Percentiles rank a stretch among this genome's conserved stretches.
phyloP scores from a whole-genome alignment of 2,329 filamentous ascomycete species.

The Diplodia sapinea region DNA sequence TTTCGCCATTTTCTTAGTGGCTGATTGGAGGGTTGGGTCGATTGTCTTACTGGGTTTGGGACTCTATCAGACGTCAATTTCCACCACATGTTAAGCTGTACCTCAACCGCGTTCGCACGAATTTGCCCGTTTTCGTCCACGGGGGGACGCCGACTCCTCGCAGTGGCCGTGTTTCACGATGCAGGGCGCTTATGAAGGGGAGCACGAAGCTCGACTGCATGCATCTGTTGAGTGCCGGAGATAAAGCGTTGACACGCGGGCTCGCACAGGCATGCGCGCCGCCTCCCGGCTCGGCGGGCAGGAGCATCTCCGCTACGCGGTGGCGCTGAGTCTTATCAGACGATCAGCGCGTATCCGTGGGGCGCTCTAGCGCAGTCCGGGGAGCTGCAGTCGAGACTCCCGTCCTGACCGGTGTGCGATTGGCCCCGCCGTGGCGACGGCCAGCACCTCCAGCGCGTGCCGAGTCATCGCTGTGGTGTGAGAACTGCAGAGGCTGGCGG shows the following conservation, averaged over 20 bases:
- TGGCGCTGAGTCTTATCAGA: conserved; percentile 18
- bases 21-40: not conserved
- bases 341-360: conserved; percentile 28
- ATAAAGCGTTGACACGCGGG: conserved; percentile 13
- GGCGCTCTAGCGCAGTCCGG: conserved; percentile 20
- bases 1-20: not conserved
- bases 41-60: not conserved
- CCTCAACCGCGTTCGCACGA: not conserved
- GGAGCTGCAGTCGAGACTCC: conserved; percentile 16
- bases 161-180: conserved; percentile 1
- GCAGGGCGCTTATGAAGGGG: conserved; percentile 12
- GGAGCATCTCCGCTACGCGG: conserved; percentile 12
- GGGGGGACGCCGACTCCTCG: not conserved
- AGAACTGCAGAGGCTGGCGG: conserved; percentile 6
- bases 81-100: not conserved
- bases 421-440: conserved; percentile 8
- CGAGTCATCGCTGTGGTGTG: conserved; percentile 21
- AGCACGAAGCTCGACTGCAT: not conserved
- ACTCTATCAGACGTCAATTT: not conserved
- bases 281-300: conserved; percentile 10
- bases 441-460: not conserved
- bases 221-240: conserved; percentile 18
- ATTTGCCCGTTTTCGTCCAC: conserved; percentile 7
- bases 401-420: conserved; percentile 13
- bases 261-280: conserved; percentile 10